These are phyloP conservation scores for Miscanthus sacchariflorus DNA, from an alignment of 202 grass and related monocot species.

Conservation along the genomic window DNA sequence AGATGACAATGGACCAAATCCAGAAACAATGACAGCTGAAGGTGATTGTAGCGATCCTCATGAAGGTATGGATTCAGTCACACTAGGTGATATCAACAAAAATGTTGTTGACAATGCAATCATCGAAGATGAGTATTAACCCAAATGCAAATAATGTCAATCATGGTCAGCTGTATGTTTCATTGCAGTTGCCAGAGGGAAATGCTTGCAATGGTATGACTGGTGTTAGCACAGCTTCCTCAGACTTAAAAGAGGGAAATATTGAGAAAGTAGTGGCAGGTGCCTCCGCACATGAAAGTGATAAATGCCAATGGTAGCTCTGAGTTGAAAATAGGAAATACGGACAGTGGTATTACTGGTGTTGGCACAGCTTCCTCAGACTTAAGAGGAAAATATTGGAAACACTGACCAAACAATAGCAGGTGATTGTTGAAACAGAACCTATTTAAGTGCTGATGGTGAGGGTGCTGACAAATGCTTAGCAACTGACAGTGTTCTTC, in stretches of 20 bases:
- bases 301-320: background rate
- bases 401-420: slow-evolving; percentile 3
- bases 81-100: background rate
- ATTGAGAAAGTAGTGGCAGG: background rate
- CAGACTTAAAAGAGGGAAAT: slow-evolving; percentile 4
- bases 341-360: background rate
- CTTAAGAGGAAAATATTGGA: background rate
- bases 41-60: slow-evolving; percentile 17
- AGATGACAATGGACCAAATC: slow-evolving; percentile 22
- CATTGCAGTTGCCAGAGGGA: slow-evolving; percentile 8
- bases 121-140: slow-evolving; percentile 17
- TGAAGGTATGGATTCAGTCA: slow-evolving; percentile 11
- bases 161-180: slow-evolving; percentile 23
- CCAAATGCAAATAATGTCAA: slow-evolving; percentile 10
- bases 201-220: slow-evolving; percentile 8
- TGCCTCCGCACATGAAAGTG: slow-evolving; percentile 9
- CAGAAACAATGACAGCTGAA: slow-evolving; percentile 29
- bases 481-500: slow-evolving; percentile 7
- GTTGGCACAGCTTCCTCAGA: background rate
- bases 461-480: slow-evolving; percentile 1
- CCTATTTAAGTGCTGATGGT: background rate
- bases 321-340: slow-evolving; percentile 25
- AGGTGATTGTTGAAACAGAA: background rate
- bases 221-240: background rate
- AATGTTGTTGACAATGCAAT: slow-evolving; percentile 32